These are phyloP conservation scores for Artemisia annua DNA, from an alignment of 129 eudicot genomes.

Conservation along the genomic window DNA sequence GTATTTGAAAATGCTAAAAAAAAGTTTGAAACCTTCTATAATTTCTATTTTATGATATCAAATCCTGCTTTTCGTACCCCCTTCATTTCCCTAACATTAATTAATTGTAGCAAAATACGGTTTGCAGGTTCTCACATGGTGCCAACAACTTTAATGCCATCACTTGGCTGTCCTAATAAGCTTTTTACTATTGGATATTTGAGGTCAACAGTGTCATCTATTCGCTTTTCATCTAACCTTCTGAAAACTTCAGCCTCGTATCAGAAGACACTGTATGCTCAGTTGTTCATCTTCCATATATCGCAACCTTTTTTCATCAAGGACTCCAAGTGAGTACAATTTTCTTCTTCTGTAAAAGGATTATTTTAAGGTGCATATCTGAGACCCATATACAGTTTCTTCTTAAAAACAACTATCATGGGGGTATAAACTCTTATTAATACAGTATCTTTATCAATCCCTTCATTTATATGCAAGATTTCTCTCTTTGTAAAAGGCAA, in stretches of 20 bases:
- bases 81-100: background rate
- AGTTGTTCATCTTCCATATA: conserved; percentile 25
- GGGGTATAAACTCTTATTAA: background rate
- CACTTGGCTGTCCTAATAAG: conserved; percentile 28
- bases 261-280: conserved; percentile 32
- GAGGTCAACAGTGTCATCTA: conserved; percentile 25
- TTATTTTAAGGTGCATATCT: background rate
- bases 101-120: conserved; percentile 1
- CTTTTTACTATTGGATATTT: conserved; percentile 16
- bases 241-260: conserved; percentile 28
- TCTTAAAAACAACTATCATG: background rate
- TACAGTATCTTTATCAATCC: background rate
- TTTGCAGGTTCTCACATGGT: conserved; percentile 49
- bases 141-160: conserved; percentile 36
- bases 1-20: background rate
- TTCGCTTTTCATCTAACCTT: conserved; percentile 14
- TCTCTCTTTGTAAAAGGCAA: too few species aligned
- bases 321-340: conserved; percentile 48
- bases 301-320: conserved; percentile 30
- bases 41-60: background rate
- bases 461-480: background rate
- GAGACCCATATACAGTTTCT: background rate
- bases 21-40: background rate
- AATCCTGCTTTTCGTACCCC: background rate
- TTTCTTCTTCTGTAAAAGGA: background rate